Percentiles rank a stretch among this genome's conserved stretches.
Conservation (phyloP, 352 stramenopile species). For the Phytophthora niederhauseri region DNA sequence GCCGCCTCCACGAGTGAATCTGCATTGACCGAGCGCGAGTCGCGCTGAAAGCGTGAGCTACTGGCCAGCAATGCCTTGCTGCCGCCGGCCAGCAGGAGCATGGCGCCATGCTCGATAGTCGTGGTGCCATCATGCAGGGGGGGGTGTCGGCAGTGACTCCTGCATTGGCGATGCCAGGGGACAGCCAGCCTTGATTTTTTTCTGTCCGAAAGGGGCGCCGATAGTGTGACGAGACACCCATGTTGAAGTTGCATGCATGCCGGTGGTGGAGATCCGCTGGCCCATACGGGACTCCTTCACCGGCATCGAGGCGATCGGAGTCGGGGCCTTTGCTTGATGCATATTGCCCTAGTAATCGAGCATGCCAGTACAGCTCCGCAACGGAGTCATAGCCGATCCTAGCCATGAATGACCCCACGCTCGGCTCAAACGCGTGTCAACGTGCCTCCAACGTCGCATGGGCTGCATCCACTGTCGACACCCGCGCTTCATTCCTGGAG, state of each 20-base stretch:
- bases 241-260: conserved; percentile 5
- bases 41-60: not conserved
- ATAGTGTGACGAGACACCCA: conserved; percentile 6
- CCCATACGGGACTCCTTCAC: not conserved
- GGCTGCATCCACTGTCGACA: not conserved
- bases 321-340: not conserved
- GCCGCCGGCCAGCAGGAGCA: not conserved
- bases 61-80: not conserved
- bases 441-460: not conserved
- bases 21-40: not conserved
- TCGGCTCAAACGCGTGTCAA: not conserved
- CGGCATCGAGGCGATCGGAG: not conserved
- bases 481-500: not conserved
- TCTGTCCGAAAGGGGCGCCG: conserved; percentile 7
- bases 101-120: not conserved
- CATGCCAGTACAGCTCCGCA: not conserved
- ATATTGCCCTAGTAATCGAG: not conserved
- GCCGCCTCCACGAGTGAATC: not conserved
- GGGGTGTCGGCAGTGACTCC: too few relatives aligned
- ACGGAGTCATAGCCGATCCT: not conserved
- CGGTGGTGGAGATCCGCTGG: conserved; percentile 4
- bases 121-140: not conserved
- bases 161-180: not conserved
- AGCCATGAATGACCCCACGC: not conserved
- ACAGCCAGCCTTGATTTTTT: not conserved